Evolutionary conservation across 768 basidiomycete species (phyloP).

Genomic region (Heimioporus sp.): DNA sequence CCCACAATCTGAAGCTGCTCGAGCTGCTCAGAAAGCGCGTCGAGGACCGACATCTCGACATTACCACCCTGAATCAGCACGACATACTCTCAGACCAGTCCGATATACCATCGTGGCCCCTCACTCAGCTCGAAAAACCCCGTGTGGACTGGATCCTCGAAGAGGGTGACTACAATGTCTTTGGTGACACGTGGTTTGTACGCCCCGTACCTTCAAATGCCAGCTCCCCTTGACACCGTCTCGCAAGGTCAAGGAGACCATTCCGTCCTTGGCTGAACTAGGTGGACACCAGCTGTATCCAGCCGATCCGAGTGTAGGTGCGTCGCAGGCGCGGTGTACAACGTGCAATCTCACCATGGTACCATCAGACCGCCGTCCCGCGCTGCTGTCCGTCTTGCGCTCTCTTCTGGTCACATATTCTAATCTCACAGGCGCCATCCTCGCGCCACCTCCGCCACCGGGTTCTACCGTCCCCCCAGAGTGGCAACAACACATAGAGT

Average conservation of each 20-base stretch:
- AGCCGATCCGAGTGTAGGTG: constrained; percentile 65
- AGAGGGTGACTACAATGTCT: constrained; percentile 77
- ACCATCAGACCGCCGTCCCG: constrained; percentile 69
- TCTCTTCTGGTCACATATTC: constrained; percentile 83
- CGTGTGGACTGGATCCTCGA: constrained; percentile 90
- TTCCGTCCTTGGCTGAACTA: constrained; percentile 76
- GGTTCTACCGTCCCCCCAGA: constrained; percentile 49
- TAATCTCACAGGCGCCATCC: constrained; percentile 63
- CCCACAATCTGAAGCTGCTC: constrained; percentile 70
- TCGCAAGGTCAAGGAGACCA: constrained; percentile 72
- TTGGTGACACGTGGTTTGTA: constrained; percentile 91
- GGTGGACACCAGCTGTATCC: constrained; percentile 84
- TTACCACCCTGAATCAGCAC: constrained; percentile 49
- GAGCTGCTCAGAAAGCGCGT: constrained; percentile 56
- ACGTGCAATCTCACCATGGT: constrained; percentile 5
- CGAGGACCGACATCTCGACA: constrained; percentile 34
- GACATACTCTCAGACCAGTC: constrained; percentile 66
- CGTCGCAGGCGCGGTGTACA: constrained; percentile 11
- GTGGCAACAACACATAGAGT: constrained; percentile 75
- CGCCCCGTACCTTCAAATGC: constrained; percentile 28
- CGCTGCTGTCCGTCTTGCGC: constrained; percentile 65
- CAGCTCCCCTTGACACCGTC: constrained; percentile 15
- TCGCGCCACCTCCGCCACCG: constrained; percentile 59
- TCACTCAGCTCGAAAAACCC: constrained; percentile 78
- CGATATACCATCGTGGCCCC: constrained; percentile 76